Evolutionary conservation across 331 rosid genomes (phyloP), one percentile per base, ranked within the genome.

Genomic region (Rosa hybrid): DNA sequence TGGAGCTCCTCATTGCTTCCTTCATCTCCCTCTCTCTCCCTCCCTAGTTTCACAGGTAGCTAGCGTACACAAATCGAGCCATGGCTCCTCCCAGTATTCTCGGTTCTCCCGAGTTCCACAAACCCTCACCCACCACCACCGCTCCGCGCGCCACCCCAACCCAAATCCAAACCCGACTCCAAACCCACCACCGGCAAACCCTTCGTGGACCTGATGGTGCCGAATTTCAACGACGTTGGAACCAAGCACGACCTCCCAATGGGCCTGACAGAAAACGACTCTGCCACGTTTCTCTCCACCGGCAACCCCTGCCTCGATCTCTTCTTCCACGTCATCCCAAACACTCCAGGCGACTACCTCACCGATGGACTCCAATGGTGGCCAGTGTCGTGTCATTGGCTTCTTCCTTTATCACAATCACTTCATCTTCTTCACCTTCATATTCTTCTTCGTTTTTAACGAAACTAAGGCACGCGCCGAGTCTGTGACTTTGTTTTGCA

Each of bases 231-330:
- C 85, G 51, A 21, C 23, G 18, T 14, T 4, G 42, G 1, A 30
- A 9, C 41, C 39, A 25, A 62, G 7, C 11, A 27, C 2, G 7
- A 8, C 23, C 83, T 59, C 21, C 76, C 78, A 4, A 84, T 80
- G 90, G 87, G 80, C 10, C 50, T 77, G 11, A 88, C 92, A 0
- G 93, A 86, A 46, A 89, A 90, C 72, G 0, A 0, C 0, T 88
- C 98, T 2, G 80, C 86, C 1, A 89, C 92, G 3, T 91, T 77
- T 45, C 81, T 89, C 82, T 80, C 94, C 56, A 57, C 91, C 2
- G 94, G 90, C 4, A 82, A 89, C 59, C 95, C 95, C 2, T 91
- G 91, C 70, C 91, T 94, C 0, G 97, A 91, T 11, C 84, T 91
- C 76, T 91, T 94, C 85, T 91, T 91, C 86, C 94, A 89, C 38